Percentiles rank a stretch among this genome's conserved stretches.
These are phyloP conservation scores for Fraxinus floribunda DNA, from an alignment of 305 asterid species.

Conservation along the genomic window DNA sequence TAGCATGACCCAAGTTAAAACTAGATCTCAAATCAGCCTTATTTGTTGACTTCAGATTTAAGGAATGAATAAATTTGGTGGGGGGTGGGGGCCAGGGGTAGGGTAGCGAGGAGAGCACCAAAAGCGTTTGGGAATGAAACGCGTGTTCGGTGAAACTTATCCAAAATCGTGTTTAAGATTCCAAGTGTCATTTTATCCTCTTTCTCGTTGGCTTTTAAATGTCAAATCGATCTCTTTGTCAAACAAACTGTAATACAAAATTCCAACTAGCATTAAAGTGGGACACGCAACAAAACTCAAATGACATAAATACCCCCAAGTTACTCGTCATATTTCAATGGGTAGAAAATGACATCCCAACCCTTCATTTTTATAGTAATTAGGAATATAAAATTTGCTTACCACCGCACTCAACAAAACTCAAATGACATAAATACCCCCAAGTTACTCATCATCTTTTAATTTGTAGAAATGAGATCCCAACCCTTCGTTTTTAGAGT, in stretches of 20 bases:
- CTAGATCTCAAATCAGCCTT: not conserved
- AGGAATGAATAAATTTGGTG: not conserved
- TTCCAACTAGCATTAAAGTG: not conserved
- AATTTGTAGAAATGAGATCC: not conserved
- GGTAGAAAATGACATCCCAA: not conserved
- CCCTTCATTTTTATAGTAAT: not conserved
- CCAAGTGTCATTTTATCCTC: not conserved
- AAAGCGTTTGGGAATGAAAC: not conserved
- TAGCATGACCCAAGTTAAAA: too few species aligned
- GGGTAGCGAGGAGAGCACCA: not conserved
- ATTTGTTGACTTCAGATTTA: not conserved
- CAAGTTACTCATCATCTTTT: not conserved
- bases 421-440: slow-evolving; percentile 13
- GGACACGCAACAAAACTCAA: not conserved
- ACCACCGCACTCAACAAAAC: not conserved
- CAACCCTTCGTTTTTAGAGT: not conserved
- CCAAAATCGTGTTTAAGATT: not conserved
- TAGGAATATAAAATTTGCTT: not conserved
- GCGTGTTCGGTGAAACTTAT: not conserved
- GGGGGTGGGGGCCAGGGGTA: not conserved
- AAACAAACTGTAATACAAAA: not conserved
- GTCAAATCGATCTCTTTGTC: not conserved
- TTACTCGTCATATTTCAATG: not conserved
- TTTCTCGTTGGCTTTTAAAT: not conserved
- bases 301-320: slow-evolving; percentile 7